phyloP scores from a whole-genome alignment of 257 asterid genomes.

The Cynanchum wilfordii region DNA sequence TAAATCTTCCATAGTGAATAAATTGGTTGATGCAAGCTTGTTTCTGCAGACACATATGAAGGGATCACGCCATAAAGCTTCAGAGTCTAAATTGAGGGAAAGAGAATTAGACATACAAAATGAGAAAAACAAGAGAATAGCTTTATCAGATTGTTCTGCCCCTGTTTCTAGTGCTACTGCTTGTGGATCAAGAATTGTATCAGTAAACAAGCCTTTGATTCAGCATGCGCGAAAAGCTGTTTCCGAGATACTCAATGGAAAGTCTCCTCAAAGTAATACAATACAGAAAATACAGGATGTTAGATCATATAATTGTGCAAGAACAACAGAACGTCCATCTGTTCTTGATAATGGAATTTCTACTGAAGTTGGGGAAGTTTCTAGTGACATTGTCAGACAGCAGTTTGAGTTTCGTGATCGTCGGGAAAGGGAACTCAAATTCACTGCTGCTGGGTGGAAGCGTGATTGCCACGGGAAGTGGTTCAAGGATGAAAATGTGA shows the following conservation, averaged over 20 bases:
- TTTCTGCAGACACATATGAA: constrained; percentile 45
- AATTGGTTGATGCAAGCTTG: background rate
- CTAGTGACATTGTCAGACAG: constrained; percentile 8
- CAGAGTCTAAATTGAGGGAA: constrained; percentile 42
- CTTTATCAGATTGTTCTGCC: constrained; percentile 32
- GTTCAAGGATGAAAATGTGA: constrained; percentile 78
- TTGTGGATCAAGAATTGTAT: constrained; percentile 19
- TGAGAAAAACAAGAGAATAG: constrained; percentile 51
- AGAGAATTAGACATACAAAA: constrained; percentile 35
- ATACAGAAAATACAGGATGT: constrained; percentile 14
- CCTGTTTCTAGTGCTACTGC: constrained; percentile 9
- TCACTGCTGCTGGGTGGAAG: constrained; percentile 78
- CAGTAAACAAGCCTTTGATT: constrained; percentile 36
- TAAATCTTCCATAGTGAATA: background rate
- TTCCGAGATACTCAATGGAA: constrained; percentile 32
- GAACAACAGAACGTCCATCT: constrained; percentile 14
- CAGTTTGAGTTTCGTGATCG: constrained; percentile 28
- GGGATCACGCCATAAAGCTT: constrained; percentile 53
- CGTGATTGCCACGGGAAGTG: constrained; percentile 68
- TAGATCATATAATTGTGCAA: constrained; percentile 15
- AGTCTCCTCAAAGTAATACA: constrained; percentile 1
- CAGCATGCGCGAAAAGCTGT: constrained; percentile 42
- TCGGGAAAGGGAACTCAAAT: constrained; percentile 60
- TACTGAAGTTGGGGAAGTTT: constrained; percentile 23
- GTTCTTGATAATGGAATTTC: constrained; percentile 10